Evolutionary conservation across 257 asterid genomes (phyloP), one percentile per base, ranked within the genome.

Genomic region (Parsonsia alboflavescens): DNA sequence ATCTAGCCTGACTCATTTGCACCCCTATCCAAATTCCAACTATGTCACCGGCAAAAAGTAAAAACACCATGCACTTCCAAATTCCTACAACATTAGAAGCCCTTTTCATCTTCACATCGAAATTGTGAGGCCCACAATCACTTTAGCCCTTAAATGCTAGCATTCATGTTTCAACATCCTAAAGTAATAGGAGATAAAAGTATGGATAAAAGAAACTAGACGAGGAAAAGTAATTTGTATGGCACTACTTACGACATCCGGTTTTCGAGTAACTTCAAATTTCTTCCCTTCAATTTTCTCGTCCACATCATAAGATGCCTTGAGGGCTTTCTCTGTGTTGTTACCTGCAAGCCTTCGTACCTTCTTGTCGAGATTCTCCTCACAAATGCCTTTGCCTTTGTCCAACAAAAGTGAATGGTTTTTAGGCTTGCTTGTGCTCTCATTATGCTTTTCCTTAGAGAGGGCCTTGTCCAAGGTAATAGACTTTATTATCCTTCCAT

Each of bases 181-280:
- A 26, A 73, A 26, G 19, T 45, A 73, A 22, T 36, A 39, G 22
- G 49, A 48, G 30, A 61, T 39, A 28, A 6, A 73, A 52, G 44
- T 44, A 39, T 33, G 17, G 10, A 54, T 45, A 67, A 67, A 33
- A 19, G 26, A 56, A 26, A 68, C 70, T 65, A 17, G 48, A 65
- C 2, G 50, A 19, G 30, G 19, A 65, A 65, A 65, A 65, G 17
- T 65, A 65, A 65, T 65, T 45, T 16, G 17, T 19, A 50, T 45
- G 44, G 85, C 81, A 82, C 83, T 70, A 93, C 98, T 93, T 93
- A 93, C 98, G 68, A 12, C 81, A 80, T 26, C 49, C 16, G 96
- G 96, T 84, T 88, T 89, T 69, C 72, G 89, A 48, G 89, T 82
- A 80, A 88, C 96, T 77, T 86, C 90, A 52, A 87, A 79, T 59